Evolutionary conservation across 352 stramenopile genomes (phyloP).

Genomic region (Globisporangium spiculum): DNA sequence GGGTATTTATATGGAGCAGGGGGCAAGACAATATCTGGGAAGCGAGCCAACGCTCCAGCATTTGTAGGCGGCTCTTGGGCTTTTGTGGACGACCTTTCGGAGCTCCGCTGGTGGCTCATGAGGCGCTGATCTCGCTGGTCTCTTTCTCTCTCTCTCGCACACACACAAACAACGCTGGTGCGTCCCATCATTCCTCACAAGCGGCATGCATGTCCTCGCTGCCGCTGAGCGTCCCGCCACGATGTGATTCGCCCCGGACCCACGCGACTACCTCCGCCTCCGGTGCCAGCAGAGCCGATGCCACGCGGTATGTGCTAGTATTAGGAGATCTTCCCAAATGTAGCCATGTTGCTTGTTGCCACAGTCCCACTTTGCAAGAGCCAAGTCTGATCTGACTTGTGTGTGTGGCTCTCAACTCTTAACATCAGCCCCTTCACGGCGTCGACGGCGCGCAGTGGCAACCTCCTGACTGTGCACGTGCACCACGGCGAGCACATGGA

Average conservation of each 20-base stretch:
- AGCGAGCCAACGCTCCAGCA: not conserved
- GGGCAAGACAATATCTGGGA: not conserved
- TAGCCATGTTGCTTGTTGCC: not conserved
- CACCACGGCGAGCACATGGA: conserved; percentile 44
- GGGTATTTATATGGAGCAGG: not conserved
- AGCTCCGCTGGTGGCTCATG: not conserved
- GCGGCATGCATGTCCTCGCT: conserved; percentile 47
- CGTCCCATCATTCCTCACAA: not conserved
- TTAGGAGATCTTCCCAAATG: not conserved
- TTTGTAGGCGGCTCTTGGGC: not conserved
- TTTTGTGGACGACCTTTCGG: conserved; percentile 2
- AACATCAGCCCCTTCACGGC: conserved; percentile 50
- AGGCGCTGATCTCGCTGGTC: not conserved
- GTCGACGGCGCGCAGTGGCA: conserved; percentile 30
- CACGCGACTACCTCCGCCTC: not conserved
- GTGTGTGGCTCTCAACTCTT: not conserved
- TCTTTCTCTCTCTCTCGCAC: too few relatives aligned
- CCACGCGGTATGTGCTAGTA: conserved; percentile 20
- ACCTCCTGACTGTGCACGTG: conserved; percentile 51
- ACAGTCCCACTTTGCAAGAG: not conserved
- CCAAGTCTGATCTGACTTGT: not conserved
- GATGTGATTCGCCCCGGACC: conserved; percentile 30
- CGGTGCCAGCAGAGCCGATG: conserved; percentile 5
- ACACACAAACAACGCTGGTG: not conserved
- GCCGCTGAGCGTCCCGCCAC: conserved; percentile 13